Conservation (phyloP, 1,284 basidiomycete genomes). For the Rhodotorula mucilaginosa region DNA sequence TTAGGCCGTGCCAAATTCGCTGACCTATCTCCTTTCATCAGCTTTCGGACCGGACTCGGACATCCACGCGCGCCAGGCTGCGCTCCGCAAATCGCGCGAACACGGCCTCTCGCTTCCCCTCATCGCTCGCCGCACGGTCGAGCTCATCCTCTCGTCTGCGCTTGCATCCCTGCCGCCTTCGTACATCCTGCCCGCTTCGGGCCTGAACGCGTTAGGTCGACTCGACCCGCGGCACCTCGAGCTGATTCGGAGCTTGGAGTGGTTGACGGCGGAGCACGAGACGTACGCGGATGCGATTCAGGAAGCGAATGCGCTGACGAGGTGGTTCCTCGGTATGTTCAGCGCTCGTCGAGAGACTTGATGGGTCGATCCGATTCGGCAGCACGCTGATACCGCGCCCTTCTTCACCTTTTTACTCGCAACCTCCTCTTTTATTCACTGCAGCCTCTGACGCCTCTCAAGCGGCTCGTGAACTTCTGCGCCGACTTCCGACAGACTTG, state of each 20-base stretch:
- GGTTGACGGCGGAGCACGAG: conserved; percentile 69
- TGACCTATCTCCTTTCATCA: conserved; percentile 50
- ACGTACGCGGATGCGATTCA: conserved; percentile 76
- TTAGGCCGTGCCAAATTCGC: not conserved
- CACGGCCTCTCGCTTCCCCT: conserved; percentile 77
- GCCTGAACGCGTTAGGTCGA: conserved; percentile 42
- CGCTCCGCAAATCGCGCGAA: conserved; percentile 73
- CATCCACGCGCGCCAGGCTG: conserved; percentile 65
- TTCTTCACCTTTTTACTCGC: not conserved
- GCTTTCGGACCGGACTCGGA: conserved; percentile 67
- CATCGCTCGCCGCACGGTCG: conserved; percentile 78
- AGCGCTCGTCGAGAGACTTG: not conserved
- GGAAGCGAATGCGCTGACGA: conserved; percentile 77
- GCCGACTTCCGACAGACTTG: conserved; percentile 65
- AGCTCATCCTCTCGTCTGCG: conserved; percentile 66
- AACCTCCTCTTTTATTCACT: conserved; percentile 44
- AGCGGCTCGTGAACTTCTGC: conserved; percentile 65
- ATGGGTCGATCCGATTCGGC: not conserved
- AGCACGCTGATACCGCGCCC: not conserved
- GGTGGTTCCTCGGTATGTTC: conserved; percentile 76
- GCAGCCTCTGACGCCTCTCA: conserved; percentile 66
- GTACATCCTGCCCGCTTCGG: conserved; percentile 2
- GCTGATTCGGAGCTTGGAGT: conserved; percentile 85
- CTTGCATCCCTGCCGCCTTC: conserved; percentile 6
- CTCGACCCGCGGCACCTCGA: conserved; percentile 56